Evolutionary conservation across 148 eudicot species (phyloP).

Genomic region (Camellia japonica): DNA sequence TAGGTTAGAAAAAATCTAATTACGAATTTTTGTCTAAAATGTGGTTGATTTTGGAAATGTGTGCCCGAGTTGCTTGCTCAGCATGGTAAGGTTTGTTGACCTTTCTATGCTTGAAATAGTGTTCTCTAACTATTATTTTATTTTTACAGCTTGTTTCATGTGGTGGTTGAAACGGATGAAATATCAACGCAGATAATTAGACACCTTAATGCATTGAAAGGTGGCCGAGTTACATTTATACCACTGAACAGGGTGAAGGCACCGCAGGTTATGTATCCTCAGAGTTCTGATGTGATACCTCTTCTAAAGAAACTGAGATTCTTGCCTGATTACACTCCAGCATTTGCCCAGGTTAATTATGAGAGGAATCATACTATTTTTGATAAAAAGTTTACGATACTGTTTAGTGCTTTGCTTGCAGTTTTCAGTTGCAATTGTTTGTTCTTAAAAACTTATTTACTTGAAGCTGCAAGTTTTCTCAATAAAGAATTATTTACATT

Average conservation of each 20-base stretch:
- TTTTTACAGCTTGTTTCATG: slow-evolving; percentile 85
- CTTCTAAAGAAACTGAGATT: slow-evolving; percentile 69
- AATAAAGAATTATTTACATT: not conserved
- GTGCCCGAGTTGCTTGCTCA: not conserved
- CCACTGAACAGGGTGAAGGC: slow-evolving; percentile 95
- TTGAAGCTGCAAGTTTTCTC: not conserved
- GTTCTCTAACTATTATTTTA: slow-evolving; percentile 1
- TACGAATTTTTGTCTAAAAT: not conserved
- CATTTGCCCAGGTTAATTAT: slow-evolving; percentile 71
- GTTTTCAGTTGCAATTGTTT: not conserved
- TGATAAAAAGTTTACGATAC: not conserved
- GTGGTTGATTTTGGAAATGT: not conserved
- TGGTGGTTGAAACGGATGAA: slow-evolving; percentile 89
- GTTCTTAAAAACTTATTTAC: not conserved
- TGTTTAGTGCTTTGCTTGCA: not conserved
- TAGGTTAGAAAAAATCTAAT: slow-evolving; percentile 41
- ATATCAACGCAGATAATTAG: slow-evolving; percentile 77
- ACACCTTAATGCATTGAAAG: slow-evolving; percentile 70
- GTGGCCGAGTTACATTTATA: slow-evolving; percentile 94
- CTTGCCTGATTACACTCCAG: slow-evolving; percentile 40
- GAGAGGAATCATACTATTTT: not conserved
- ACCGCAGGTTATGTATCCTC: slow-evolving; percentile 68
- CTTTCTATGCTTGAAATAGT: not conserved
- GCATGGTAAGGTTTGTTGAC: not conserved
- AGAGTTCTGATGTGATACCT: slow-evolving; percentile 76